Evolutionary conservation across 2,329 filamentous ascomycete species (phyloP), one percentile per base, ranked within the genome.

Genomic region (Microdochium nivale): DNA sequence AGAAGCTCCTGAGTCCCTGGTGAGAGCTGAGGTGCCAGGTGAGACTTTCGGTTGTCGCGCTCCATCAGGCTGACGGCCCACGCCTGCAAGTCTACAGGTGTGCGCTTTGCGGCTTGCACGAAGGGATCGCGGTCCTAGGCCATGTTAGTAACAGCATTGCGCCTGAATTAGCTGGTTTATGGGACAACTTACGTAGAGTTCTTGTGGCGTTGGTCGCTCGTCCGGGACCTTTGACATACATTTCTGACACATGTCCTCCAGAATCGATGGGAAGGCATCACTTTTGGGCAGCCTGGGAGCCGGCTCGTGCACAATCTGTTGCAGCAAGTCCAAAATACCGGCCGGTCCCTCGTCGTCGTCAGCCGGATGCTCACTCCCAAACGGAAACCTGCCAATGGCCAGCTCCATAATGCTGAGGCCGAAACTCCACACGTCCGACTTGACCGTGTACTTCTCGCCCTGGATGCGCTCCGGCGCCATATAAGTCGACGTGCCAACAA

Each of bases 391-490:
- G 58, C 94, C 94, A 64, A 99, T 96, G 32, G 94, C 94, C 59
- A 99, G 74, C 70, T 99, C 94, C 91, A 99, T 97, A 56, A 99
- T 84, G 0, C 86, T 87, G 58, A 99, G 75, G 30, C 94, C 94
- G 56, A 96, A 95, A 79, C 91, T 96, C 94, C 94, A 99, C 3
- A 99, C 94, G 67, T 99, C 94, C 13, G 91, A 96, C 70, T 96
- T 96, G 62, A 99, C 92, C 0, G 92, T 96, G 70, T 99, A 99
- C 62, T 89, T 90, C 57, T 94, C 90, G 56, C 94, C 94, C 67
- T 97, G 91, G 59, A 99, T 99, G 68, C 94, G 84, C 74, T 99
- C 94, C 0, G 94, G 94, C 0, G 94, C 94, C 94, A 99, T 99
- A 75, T 99, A 99, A 52, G 94, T 99, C 35, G 94, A 96, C 1